Conservation (phyloP, 208 protist species). For the Leishmania major region DNA sequence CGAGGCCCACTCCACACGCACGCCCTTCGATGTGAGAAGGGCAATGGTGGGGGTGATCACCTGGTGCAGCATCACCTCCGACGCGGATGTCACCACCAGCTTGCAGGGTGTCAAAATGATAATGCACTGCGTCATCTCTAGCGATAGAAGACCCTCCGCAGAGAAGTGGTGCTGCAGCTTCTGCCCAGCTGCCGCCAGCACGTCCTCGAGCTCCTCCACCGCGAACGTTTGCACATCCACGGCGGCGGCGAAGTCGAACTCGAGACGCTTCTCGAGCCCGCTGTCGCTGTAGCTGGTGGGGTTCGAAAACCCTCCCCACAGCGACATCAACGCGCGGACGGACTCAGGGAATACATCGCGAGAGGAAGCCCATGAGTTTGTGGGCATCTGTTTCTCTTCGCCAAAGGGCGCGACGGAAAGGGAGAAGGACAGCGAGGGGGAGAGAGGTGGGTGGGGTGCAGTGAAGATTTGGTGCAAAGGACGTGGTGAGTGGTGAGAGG, state of each 20-base stretch:
- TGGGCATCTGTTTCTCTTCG: constrained; percentile 14
- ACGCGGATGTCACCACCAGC: constrained; percentile 54
- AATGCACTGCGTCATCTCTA: constrained; percentile 58
- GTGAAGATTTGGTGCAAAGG: not conserved
- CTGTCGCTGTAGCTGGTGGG: constrained; percentile 56
- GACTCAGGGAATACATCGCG: constrained; percentile 72
- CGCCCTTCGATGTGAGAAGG: constrained; percentile 30
- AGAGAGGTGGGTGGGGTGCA: not conserved
- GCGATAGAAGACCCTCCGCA: constrained; percentile 32
- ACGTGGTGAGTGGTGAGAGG: not conserved
- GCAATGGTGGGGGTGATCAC: constrained; percentile 49
- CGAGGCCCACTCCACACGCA: constrained; percentile 77
- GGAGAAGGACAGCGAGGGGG: not conserved
- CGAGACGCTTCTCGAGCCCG: constrained; percentile 83
- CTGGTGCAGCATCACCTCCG: constrained; percentile 72
- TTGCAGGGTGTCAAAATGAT: constrained; percentile 48
- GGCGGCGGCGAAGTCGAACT: constrained; percentile 72
- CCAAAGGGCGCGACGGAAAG: not conserved
- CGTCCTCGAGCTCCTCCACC: constrained; percentile 39
- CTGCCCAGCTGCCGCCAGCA: constrained; percentile 49
- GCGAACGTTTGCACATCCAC: constrained; percentile 23
- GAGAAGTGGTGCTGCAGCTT: constrained; percentile 30
- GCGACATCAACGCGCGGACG: constrained; percentile 83
- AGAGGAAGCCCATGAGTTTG: constrained; percentile 48
- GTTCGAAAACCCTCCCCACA: constrained; percentile 81